phyloP scores from a whole-genome alignment of 352 stramenopile genomes.

The Pythium monospermum region DNA sequence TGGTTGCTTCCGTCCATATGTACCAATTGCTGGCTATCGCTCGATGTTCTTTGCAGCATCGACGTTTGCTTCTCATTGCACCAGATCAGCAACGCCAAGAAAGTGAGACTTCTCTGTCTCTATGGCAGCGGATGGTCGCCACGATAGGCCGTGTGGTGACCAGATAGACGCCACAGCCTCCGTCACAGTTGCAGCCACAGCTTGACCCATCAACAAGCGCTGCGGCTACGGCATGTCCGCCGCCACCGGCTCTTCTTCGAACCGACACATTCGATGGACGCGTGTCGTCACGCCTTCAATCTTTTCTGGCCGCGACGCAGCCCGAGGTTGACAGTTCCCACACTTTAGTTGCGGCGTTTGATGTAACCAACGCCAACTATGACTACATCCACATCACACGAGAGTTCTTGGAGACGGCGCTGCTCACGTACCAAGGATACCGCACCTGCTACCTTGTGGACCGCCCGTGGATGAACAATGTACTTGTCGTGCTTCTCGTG shows the following conservation, averaged over 20 bases:
- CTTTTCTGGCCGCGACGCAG: not conserved
- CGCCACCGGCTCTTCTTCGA: not conserved
- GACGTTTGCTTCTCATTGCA: not conserved
- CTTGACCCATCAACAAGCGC: too few relatives aligned
- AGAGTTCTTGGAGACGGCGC: slow-evolving; percentile 10
- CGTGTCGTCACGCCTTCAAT: not conserved
- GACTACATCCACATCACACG: not conserved
- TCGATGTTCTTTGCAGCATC: not conserved
- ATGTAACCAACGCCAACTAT: not conserved
- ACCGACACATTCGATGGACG: too few relatives aligned
- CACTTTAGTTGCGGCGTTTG: not conserved
- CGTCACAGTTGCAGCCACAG: too few relatives aligned
- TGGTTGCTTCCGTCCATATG: not conserved
- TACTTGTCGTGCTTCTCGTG: slow-evolving; percentile 12
- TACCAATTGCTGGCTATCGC: not conserved
- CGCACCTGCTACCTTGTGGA: slow-evolving; percentile 11
- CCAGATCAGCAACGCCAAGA: too few relatives aligned
- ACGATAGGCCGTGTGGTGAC: too few relatives aligned
- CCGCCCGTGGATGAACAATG: slow-evolving; percentile 11
- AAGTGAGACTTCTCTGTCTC: too few relatives aligned
- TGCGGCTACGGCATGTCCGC: too few relatives aligned
- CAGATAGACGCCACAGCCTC: too few relatives aligned
- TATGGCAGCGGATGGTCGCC: too few relatives aligned
- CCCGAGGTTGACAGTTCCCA: not conserved
- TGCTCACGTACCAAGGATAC: slow-evolving; percentile 17